A percentile compares a stretch with the other conserved stretches of the same genome.
These are phyloP conservation scores for Quercus robur DNA, from an alignment of 306 rosid genomes.

Conservation along the genomic window DNA sequence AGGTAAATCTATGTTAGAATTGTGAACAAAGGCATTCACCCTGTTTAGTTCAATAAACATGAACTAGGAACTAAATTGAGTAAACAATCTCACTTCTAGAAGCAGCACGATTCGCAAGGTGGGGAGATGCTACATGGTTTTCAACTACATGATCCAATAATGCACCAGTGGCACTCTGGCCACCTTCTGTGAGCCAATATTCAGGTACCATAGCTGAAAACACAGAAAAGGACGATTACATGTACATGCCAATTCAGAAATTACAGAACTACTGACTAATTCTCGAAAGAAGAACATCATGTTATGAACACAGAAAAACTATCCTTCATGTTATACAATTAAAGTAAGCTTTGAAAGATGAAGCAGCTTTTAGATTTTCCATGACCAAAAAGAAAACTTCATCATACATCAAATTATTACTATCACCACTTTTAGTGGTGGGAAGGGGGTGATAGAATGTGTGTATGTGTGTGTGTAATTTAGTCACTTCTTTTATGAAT, in stretches of 20 bases:
- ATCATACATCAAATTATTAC: background rate
- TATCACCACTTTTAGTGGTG: background rate
- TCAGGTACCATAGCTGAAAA: slow-evolving; percentile 92
- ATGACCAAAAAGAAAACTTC: background rate
- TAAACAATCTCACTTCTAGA: slow-evolving; percentile 51
- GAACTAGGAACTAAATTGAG: slow-evolving; percentile 15
- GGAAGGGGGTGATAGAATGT: too few relatives aligned
- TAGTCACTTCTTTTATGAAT: too few relatives aligned
- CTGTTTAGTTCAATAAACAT: background rate
- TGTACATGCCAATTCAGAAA: slow-evolving; percentile 21
- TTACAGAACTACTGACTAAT: background rate
- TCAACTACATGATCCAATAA: slow-evolving; percentile 87
- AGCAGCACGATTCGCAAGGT: slow-evolving; percentile 86
- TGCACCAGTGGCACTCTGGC: slow-evolving; percentile 99
- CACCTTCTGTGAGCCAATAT: slow-evolving; percentile 99
- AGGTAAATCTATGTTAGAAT: slow-evolving; percentile 8
- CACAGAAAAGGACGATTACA: slow-evolving; percentile 4
- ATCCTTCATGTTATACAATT: slow-evolving; percentile 6
- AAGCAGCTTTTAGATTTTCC: slow-evolving; percentile 3
- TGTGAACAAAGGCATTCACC: background rate
- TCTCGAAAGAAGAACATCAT: background rate
- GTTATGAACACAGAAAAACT: background rate
- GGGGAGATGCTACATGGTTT: slow-evolving; percentile 69
- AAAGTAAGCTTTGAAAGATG: slow-evolving; percentile 5
- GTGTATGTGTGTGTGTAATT: too few relatives aligned